Conservation (phyloP, 768 basidiomycete genomes). For the Naematelia encephala region DNA sequence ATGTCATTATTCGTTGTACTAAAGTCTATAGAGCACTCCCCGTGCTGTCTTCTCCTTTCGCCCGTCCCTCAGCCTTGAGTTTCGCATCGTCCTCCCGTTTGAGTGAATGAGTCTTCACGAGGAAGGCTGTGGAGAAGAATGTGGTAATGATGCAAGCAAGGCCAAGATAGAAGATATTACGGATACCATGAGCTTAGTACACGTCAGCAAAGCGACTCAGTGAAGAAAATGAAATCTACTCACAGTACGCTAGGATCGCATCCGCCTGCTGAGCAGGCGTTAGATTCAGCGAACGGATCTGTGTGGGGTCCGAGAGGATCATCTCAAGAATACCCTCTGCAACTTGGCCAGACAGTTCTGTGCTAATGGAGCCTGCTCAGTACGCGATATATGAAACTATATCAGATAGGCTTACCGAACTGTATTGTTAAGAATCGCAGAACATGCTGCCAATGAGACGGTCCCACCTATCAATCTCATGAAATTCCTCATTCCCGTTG, state of each 20-base stretch:
- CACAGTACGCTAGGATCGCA: slow-evolving; percentile 18
- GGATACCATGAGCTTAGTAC: slow-evolving; percentile 60
- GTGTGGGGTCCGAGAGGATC: slow-evolving; percentile 26
- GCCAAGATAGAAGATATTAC: slow-evolving; percentile 62
- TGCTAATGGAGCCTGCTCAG: neutral
- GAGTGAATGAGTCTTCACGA: slow-evolving; percentile 65
- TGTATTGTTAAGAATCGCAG: slow-evolving; percentile 13
- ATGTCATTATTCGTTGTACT: too few species aligned
- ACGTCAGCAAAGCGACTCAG: neutral
- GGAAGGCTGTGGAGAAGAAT: slow-evolving; percentile 59
- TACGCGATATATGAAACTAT: neutral
- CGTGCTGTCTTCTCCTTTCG: slow-evolving; percentile 45
- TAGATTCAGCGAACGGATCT: slow-evolving; percentile 11
- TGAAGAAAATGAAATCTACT: too few species aligned
- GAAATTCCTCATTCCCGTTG: slow-evolving; percentile 58
- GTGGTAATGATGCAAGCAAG: slow-evolving; percentile 59
- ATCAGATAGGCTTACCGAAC: slow-evolving; percentile 6
- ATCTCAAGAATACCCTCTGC: slow-evolving; percentile 3
- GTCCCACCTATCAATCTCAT: slow-evolving; percentile 66
- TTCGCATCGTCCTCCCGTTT: slow-evolving; percentile 57
- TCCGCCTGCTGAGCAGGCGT: slow-evolving; percentile 1
- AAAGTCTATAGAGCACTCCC: too few species aligned
- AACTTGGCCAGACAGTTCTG: too few species aligned
- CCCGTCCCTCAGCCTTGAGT: slow-evolving; percentile 52
- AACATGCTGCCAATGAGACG: slow-evolving; percentile 56